Evolutionary conservation across 345 rosid species (phyloP).

Genomic region (Pistacia vera): DNA sequence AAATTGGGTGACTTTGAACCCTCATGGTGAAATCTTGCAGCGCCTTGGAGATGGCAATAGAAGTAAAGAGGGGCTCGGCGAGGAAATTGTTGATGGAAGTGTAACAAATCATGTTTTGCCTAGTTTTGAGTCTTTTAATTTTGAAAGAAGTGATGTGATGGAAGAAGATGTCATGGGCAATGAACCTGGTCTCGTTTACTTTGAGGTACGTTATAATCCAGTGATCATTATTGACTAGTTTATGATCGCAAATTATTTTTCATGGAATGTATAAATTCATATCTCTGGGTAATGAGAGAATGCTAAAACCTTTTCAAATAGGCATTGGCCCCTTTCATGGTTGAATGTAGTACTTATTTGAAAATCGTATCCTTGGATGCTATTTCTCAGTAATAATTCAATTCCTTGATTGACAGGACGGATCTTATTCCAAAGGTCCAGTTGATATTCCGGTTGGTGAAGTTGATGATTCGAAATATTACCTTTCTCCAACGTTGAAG

Average conservation of each 20-base stretch:
- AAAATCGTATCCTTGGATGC: neutral
- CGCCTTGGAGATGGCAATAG: constrained; percentile 22
- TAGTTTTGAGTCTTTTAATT: constrained; percentile 61
- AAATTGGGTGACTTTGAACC: constrained; percentile 93
- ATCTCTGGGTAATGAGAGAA: neutral
- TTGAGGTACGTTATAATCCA: constrained; percentile 60
- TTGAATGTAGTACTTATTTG: no score
- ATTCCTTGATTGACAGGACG: constrained; percentile 56
- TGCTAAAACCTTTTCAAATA: neutral
- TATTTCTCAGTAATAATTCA: neutral
- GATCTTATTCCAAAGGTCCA: constrained; percentile 93
- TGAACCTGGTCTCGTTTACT: constrained; percentile 80
- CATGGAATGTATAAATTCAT: neutral
- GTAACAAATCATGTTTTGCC: constrained; percentile 43
- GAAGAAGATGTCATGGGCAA: constrained; percentile 86
- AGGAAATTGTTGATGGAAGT: constrained; percentile 20
- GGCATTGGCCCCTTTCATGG: neutral
- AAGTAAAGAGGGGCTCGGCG: constrained; percentile 24
- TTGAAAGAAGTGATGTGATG: constrained; percentile 72
- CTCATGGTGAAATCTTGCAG: constrained; percentile 63
- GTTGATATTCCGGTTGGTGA: constrained; percentile 70
- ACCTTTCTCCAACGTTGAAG: constrained; percentile 74
- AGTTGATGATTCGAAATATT: constrained; percentile 58
- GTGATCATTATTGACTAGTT: neutral
- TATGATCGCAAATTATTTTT: constrained; percentile 1